Base-by-base conservation (phyloP, 129 eudicot species). In the Smallanthus sonchifolius region DNA sequence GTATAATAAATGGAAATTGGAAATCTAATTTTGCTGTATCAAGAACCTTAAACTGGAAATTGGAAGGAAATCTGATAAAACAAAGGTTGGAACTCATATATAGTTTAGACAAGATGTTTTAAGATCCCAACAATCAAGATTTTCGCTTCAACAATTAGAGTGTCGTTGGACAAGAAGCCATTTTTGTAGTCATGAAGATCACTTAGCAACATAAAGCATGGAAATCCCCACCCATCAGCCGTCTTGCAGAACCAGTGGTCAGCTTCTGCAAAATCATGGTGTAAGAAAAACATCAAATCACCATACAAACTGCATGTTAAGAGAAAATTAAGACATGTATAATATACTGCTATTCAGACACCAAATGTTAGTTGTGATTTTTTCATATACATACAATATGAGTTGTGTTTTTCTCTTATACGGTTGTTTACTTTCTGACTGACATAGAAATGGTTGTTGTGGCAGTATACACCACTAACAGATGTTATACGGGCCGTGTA, bases 151-250 rank as follows among this genome's bases (percentile, higher is more conserved):
- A 79, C 74, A 15, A 72, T 17, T 43, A 79, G 72, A 54, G 51
- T 79, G 51, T 79, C 83, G 5, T 54, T 35, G 43, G 42, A 65
- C 74, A 79, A 65, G 39, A 51, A 79, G 7, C 78, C 77, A 17
- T 54, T 72, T 72, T 15, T 72, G 35, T 66, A 43, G 68, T 79
- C 83, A 43, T 79, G 78, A 79, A 79, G 69, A 56, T 79, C 78
- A 17, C 74, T 72, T 8, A 79, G 56, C 62, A 64, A 7, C 74
- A 79, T 72, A 54, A 79, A 79, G 17, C 77, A 56, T 0, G 83
- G 69, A 39, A 79, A 72, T 36, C 83, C 83, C 83, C 83, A 79
- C 20, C 82, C 73, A 63, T 79, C 69, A 52, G 78, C 15, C 16
- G 60, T 64, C 9, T 65, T 79, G 49, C 78, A 38, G 67, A 72